Conservation (phyloP, 2,329 filamentous ascomycete species). For the Fusarium incarnatum region DNA sequence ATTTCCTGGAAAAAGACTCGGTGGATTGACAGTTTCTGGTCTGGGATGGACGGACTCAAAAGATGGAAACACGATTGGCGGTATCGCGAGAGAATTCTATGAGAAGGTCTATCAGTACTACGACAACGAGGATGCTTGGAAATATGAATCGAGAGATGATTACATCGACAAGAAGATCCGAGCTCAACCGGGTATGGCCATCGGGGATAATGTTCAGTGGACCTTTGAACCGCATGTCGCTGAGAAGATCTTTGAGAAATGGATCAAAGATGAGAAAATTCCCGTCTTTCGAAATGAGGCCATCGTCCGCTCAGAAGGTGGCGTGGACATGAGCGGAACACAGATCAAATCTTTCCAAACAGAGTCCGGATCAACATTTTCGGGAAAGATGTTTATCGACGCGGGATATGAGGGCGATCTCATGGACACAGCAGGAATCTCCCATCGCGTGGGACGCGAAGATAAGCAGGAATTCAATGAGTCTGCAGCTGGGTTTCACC, state of each 20-base stretch:
- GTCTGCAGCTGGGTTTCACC: slow-evolving; percentile 23
- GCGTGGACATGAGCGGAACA: slow-evolving; percentile 17
- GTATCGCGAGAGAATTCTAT: slow-evolving; percentile 38
- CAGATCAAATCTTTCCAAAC: slow-evolving; percentile 30
- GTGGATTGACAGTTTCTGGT: slow-evolving; percentile 33
- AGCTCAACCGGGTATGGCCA: slow-evolving; percentile 34
- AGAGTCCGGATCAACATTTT: slow-evolving; percentile 10
- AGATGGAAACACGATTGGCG: slow-evolving; percentile 35
- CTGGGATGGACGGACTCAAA: slow-evolving; percentile 40
- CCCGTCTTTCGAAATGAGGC: slow-evolving; percentile 30
- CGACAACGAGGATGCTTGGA: slow-evolving; percentile 1
- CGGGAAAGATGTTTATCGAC: slow-evolving; percentile 35
- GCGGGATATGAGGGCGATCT: slow-evolving; percentile 38
- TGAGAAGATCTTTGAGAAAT: slow-evolving; percentile 29
- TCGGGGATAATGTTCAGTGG: slow-evolving; percentile 35
- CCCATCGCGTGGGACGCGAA: slow-evolving; percentile 32
- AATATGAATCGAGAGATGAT: slow-evolving; percentile 17
- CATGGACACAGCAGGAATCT: slow-evolving; percentile 35
- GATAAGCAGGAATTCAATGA: slow-evolving; percentile 25
- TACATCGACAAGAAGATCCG: slow-evolving; percentile 24
- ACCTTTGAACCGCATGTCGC: slow-evolving; percentile 38
- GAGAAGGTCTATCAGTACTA: slow-evolving; percentile 30
- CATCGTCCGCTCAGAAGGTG: slow-evolving; percentile 6
- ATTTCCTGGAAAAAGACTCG: slow-evolving; percentile 23
- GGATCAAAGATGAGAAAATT: slow-evolving; percentile 35